Evolutionary conservation across 257 asterid genomes (phyloP), one percentile per base, ranked within the genome.

Genomic region (Echium plantagineum): DNA sequence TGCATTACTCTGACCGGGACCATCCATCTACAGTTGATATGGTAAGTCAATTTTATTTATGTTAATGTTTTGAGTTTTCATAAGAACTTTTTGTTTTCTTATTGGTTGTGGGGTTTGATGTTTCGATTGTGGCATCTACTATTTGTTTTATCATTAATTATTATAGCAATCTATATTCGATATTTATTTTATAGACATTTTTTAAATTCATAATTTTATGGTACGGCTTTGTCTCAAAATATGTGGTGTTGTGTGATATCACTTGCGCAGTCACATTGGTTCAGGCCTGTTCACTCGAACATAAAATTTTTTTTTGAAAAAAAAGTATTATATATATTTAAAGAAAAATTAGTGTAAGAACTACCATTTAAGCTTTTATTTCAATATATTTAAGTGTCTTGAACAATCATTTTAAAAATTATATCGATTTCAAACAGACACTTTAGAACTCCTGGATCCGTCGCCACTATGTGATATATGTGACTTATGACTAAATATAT

Each of bases 1-100:
- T 93, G 81, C 90, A 86, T 72, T 78, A 84, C 75, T 71, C 55
- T 9, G 74, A 64, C 9, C 48, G 48, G 19, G 89, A 78, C 71
- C 68, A 74, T 17, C 70, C 66, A 15, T 76, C 83, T 62, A 15
- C 78, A 10, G 69, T 90, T 32, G 87, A 83, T 66, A 38, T 6
- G 84, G 98, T 90, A 78, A 68, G 19, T 31, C 30, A 6, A 20
- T 48, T 49, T 46, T 21, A 5, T 20, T 24, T 30, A 19, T 52
- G 21, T 55, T 55, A 56, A 28, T 56, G 12, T 56, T 56, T 53
- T 56, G 28, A 31, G 38, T 21, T 56, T 28, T 8, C 19, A 56
- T 56, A 4, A 10, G 19, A 26, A n/a, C 0, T 56, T 16, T 32
- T 24, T 56, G 15, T 21, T 56, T 22, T 13, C 15, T 5, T 15